Conservation (phyloP, 805 yeast species). For the Yarrowia sp. region DNA sequence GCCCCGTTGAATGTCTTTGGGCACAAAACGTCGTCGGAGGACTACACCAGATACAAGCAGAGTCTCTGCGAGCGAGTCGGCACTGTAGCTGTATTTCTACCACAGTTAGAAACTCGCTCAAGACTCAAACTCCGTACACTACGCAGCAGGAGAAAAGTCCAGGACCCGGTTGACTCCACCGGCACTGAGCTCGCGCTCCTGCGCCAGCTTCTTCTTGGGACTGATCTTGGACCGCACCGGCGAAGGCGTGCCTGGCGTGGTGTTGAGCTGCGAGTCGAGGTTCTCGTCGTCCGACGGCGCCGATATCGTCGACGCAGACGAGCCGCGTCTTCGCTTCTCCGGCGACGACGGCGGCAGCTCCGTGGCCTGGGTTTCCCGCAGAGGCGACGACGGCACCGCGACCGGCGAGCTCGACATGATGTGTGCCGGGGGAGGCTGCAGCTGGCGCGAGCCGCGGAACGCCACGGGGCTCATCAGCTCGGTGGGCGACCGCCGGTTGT, state of each 20-base stretch:
- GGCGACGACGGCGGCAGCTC: slow-evolving; percentile 16
- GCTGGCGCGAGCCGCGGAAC: slow-evolving; percentile 22
- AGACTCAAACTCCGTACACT: neutral
- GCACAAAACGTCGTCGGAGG: no score
- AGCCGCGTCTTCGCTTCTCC: slow-evolving; percentile 38
- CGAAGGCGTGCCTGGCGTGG: slow-evolving; percentile 24
- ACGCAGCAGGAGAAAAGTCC: slow-evolving; percentile 20
- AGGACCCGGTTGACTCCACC: slow-evolving; percentile 7
- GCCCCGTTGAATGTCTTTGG: neutral
- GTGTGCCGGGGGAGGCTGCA: slow-evolving; percentile 18
- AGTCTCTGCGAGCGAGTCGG: no score
- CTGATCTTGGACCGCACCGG: slow-evolving; percentile 8
- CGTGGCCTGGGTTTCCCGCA: slow-evolving; percentile 1
- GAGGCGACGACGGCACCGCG: slow-evolving; percentile 1
- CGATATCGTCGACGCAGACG: slow-evolving; percentile 41
- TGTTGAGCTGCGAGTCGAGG: slow-evolving; percentile 4
- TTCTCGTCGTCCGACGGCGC: slow-evolving; percentile 39
- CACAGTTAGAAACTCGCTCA: neutral
- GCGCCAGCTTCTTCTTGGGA: slow-evolving; percentile 18
- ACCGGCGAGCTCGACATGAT: slow-evolving; percentile 11
- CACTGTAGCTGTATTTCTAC: no score
- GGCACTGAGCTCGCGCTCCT: neutral
- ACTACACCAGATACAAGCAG: no score
- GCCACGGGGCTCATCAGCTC: slow-evolving; percentile 34
- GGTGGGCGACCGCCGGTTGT: slow-evolving; percentile 37